These are phyloP conservation scores for Pseudogymnoascus sp. DNA, from an alignment of 2,329 filamentous ascomycete genomes.

Conservation along the genomic window DNA sequence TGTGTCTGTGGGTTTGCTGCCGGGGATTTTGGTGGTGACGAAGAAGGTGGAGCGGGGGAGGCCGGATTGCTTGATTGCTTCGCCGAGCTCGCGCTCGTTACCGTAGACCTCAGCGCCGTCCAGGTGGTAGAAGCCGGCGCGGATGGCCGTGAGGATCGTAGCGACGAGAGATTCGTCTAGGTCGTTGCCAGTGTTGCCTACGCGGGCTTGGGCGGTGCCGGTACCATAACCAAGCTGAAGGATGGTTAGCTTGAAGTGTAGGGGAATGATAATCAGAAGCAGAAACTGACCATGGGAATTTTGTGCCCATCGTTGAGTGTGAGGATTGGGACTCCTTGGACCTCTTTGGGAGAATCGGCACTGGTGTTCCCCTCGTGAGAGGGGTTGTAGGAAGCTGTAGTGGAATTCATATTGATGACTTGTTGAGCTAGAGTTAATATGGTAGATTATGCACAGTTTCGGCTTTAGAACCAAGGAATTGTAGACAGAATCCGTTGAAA, in stretches of 20 bases:
- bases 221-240: constrained; percentile 62
- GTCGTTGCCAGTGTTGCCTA: constrained; percentile 43
- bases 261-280: constrained; percentile 1
- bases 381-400: constrained; percentile 29
- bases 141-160: constrained; percentile 52
- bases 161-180: constrained; percentile 48
- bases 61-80: constrained; percentile 58
- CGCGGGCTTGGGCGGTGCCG: constrained; percentile 51
- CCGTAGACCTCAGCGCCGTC: constrained; percentile 65
- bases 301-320: constrained; percentile 67
- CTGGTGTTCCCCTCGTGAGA: constrained; percentile 33
- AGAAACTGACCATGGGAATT: constrained; percentile 54
- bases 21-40: constrained; percentile 53
- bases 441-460: background rate
- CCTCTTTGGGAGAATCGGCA: constrained; percentile 70
- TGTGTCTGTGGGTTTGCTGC: constrained; percentile 26
- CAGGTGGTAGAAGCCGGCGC: constrained; percentile 61
- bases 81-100: constrained; percentile 62
- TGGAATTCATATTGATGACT: constrained; percentile 35
- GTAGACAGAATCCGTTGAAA: background rate
- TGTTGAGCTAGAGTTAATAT: background rate
- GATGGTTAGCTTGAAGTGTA: background rate
- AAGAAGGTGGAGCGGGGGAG: constrained; percentile 61
- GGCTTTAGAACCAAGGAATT: background rate
- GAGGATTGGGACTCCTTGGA: constrained; percentile 43